Conservation (phyloP, 805 yeast species). For the Limtongozyma cylindracea region DNA sequence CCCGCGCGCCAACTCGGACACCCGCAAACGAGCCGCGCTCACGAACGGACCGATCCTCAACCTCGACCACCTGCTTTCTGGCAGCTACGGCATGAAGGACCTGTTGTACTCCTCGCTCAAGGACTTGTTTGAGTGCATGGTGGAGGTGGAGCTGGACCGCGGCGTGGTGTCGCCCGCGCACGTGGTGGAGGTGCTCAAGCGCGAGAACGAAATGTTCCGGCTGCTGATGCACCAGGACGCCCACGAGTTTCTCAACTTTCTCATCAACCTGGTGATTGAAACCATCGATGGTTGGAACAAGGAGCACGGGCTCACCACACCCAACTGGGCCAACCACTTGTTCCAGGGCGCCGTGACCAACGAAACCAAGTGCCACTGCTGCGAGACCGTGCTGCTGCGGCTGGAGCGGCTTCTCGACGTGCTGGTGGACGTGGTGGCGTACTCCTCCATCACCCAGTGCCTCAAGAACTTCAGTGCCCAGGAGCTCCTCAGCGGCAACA, state of each 20-base stretch:
- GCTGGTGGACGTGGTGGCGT: constrained; percentile 58
- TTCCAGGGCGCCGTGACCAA: constrained; percentile 74
- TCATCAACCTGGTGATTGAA: constrained; percentile 44
- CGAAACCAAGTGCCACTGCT: constrained; percentile 72
- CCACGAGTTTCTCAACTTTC: constrained; percentile 79
- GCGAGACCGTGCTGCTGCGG: constrained; percentile 60
- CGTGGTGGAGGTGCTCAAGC: constrained; percentile 51
- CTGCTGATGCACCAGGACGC: constrained; percentile 94
- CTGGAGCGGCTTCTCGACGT: constrained; percentile 77
- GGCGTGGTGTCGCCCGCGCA: constrained; percentile 74
- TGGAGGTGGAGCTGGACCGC: constrained; percentile 36
- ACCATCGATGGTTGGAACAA: constrained; percentile 17
- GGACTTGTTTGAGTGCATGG: constrained; percentile 68
- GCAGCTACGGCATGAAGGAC: no score
- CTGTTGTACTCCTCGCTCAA: constrained; percentile 38
- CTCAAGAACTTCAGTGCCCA: constrained; percentile 61
- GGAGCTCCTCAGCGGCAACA: constrained; percentile 66
- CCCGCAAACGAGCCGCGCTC: constrained; percentile 54
- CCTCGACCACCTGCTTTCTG: constrained; percentile 44
- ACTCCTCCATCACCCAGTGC: constrained; percentile 47
- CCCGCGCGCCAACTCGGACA: constrained; percentile 28
- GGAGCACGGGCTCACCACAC: constrained; percentile 4
- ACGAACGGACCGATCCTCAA: constrained; percentile 66
- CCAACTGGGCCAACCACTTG: constrained; percentile 34
- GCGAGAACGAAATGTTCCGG: constrained; percentile 65